Base-by-base conservation (phyloP, 1,284 basidiomycete species). In the Heterobasidion parviporum region DNA sequence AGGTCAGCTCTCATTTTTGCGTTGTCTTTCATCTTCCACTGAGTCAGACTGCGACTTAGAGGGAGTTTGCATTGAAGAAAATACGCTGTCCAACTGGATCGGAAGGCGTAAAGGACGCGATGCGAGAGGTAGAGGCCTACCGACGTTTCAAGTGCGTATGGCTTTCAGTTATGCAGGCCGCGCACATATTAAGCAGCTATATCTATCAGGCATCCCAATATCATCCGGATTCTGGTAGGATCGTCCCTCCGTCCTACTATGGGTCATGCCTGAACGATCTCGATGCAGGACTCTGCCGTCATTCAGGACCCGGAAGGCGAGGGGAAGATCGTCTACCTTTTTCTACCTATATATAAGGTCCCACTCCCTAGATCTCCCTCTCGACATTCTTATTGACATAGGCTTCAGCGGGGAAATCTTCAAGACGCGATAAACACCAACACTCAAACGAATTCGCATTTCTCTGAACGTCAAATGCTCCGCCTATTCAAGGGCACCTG, bases 371-470 rank as follows among this genome's bases (percentile, higher is more conserved):
- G 34, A 35, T 50, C 41, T 26, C 32, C 4, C 43, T 38, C 26
- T 33, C 50, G 54, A 56, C 33, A 52, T 46, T 12, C 8, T 58
- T 34, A 35, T 32, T 45, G 16, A 61, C 52, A 50, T 16, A 32
- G 12, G 7, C 4, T 53, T 32, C 61, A 92, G 88, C 80, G 85
- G 55, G 93, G 93, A 38, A 98, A 98, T 67, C 78, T 99, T 15
- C 97, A 99, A 79, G 94, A 99, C 67, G 86, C 86, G 44, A 98
- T 99, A 64, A 92, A 93, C 62, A 78, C 85, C 35, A 87, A 96
- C 65, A 81, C 89, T 7, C 86, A 95, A 50, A 92, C 92, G 57
- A 85, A 87, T 20, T 86, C 85, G 35, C 85, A 86, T 59, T 92
- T 94, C 67, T 82, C 92, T 1, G 97, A 99, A 72, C 79, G 81